Evolutionary conservation across 805 yeast genomes (phyloP), one percentile per base, ranked within the genome.

Genomic region (Saturnispora mendoncae): DNA sequence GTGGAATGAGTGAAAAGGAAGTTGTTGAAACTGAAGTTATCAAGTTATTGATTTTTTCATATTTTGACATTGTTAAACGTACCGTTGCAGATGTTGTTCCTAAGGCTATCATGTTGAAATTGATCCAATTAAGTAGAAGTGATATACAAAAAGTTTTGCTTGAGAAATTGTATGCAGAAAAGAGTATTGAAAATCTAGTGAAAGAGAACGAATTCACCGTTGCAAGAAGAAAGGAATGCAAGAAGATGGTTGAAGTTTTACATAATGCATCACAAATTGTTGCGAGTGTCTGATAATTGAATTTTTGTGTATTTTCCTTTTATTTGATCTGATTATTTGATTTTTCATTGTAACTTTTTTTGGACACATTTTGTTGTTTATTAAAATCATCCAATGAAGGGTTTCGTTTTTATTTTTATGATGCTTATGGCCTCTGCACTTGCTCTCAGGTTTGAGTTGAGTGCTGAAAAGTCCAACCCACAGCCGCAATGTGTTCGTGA

Each of bases 21-120:
- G 78, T 90, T 19, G 81, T 84, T 76, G 98, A 92, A 64, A 90
- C 97, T 2, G 98, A 92, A 58, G 97, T 92, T 29, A 92, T 92
- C 58, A 92, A 92, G 67, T 72, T 92, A 46, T 72, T 92, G 58
- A 90, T 92, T 50, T 75, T 80, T 39, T 85, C 96, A 21, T 92
- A 92, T 64, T 92, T 82, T 67, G 77, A 77, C 56, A 92, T 92
- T 59, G 96, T 92, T 37, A 86, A 88, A 66, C 78, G 95, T 59
- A 85, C 97, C 1, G 81, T 92, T 53, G 82, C 94, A 17, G 98
- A 92, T 59, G 68, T 88, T 55, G 81, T 92, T 51, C 98, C 98
- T 51, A 92, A 92, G 66, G 94, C 97, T 3, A 75, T 92, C 48
- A 87, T 88, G 94, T 71, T 90, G 55, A 88, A 90, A 62, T 73